A percentile compares a stretch with the other conserved stretches of the same genome.
These are phyloP conservation scores for Leishmania arabica DNA, from an alignment of 208 protist species.

Conservation along the genomic window DNA sequence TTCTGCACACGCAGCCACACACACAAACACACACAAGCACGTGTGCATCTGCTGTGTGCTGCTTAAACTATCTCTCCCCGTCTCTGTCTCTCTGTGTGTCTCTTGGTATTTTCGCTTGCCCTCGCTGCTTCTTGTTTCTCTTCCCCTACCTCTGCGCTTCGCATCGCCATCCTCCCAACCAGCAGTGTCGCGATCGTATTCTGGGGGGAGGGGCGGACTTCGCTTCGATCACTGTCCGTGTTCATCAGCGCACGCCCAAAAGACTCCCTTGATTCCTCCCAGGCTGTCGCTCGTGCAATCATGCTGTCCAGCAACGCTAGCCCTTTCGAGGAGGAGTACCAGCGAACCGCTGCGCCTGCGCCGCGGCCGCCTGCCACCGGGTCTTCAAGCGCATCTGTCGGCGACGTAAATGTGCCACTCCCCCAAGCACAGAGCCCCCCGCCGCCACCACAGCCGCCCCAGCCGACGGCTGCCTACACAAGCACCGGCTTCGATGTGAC, in stretches of 20 bases:
- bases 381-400: background rate
- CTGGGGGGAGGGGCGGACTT: background rate
- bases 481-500: background rate
- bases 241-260: background rate
- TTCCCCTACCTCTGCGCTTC: background rate
- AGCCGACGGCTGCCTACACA: background rate
- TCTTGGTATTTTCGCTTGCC: background rate
- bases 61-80: background rate
- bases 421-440: background rate
- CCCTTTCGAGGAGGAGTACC: conserved; percentile 34
- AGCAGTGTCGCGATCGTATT: background rate
- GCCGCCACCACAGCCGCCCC: background rate
- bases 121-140: background rate
- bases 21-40: background rate
- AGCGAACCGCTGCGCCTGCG: conserved; percentile 13
- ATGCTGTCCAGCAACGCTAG: conserved; percentile 26
- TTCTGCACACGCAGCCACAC: background rate
- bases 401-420: conserved; percentile 10
- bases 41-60: background rate
- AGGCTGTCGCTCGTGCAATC: background rate
- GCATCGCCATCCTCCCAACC: background rate
- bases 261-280: background rate
- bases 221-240: background rate
- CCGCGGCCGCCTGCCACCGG: background rate
- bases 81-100: background rate